Evolutionary conservation across 371 early-diverging fungal genomes (phyloP), one percentile per base, ranked within the genome.

Genomic region (Choanephora cucurbitarum): DNA sequence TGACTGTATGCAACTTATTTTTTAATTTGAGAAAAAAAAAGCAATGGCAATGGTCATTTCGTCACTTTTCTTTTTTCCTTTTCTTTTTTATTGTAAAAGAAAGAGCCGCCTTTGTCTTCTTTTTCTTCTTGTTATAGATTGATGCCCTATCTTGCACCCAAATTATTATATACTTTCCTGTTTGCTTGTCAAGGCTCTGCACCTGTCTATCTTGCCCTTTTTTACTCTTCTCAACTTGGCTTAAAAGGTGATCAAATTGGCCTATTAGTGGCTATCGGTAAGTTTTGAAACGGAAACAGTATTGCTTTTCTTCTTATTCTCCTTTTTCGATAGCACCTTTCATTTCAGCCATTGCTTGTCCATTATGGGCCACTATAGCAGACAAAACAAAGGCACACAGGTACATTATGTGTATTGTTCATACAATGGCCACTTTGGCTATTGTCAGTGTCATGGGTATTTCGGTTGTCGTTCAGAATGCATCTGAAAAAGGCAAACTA

Each of bases 381-480:
- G 80, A 79, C 56, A 76, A 74, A 60, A 76, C 77, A 7, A 73
- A 74, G 22, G 73, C 77, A 2, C 80, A 79, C 45, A 55, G 75
- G 2, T 76, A 72, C 46, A 79, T 79, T 11, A 76, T 79, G 77
- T 79, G 80, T 48, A 65, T 79, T 39, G 62, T 79, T 1, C 80
- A 79, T 50, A 79, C 76, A 2, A 58, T 76, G 22, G 80, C 80
- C 3, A 79, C 80, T 2, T 24, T 79, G 1, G 72, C 76, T 32
- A 76, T 79, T 52, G 80, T 79, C 23, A 79, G 80, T 51, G 76
- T 79, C 4, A 79, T 79, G 80, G 80, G 80, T 17, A 74, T 76
- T 19, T 67, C 75, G 2, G 72, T 74, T 10, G 60, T 70, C 0
- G 72, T 76, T 9, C 70, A 73, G 22, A 66, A 70, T 14, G 70